Conservation (phyloP, 1,284 basidiomycete species). For the Volvariella surrecta region DNA sequence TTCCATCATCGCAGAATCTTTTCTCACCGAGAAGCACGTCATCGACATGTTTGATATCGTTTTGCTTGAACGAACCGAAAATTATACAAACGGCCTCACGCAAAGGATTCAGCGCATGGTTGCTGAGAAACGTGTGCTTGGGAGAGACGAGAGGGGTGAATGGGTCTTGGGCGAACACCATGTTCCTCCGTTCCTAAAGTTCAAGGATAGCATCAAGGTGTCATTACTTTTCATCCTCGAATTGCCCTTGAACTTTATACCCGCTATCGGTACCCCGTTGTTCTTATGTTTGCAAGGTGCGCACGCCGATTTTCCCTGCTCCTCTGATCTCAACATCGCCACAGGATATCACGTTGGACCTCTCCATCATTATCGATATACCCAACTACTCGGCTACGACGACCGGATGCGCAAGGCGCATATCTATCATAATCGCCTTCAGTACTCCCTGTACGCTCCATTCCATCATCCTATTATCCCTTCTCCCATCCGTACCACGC, state of each 20-base stretch:
- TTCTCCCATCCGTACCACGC: too few relatives aligned
- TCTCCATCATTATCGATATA: not conserved
- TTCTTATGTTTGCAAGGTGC: not conserved
- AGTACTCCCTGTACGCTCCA: not conserved
- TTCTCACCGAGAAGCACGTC: not conserved
- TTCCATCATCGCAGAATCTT: not conserved
- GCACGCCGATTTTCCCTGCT: not conserved
- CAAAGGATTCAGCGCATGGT: not conserved
- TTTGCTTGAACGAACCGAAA: not conserved
- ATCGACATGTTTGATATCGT: not conserved
- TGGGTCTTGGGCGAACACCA: not conserved
- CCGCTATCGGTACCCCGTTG: not conserved
- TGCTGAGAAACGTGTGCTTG: not conserved
- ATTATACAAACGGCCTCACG: not conserved
- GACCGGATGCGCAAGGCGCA: not conserved
- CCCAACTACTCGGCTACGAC: not conserved
- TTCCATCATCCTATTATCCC: too few relatives aligned
- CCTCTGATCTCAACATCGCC: not conserved
- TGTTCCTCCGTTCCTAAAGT: not conserved
- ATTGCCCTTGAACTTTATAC: slow-evolving; percentile 1
- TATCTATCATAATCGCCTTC: not conserved
- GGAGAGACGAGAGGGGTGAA: not conserved
- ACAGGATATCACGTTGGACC: slow-evolving; percentile 1
- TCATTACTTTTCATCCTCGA: not conserved
- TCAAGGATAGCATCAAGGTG: not conserved